Base-by-base conservation (phyloP, 805 yeast species). In the Teunomyces kruisii region DNA sequence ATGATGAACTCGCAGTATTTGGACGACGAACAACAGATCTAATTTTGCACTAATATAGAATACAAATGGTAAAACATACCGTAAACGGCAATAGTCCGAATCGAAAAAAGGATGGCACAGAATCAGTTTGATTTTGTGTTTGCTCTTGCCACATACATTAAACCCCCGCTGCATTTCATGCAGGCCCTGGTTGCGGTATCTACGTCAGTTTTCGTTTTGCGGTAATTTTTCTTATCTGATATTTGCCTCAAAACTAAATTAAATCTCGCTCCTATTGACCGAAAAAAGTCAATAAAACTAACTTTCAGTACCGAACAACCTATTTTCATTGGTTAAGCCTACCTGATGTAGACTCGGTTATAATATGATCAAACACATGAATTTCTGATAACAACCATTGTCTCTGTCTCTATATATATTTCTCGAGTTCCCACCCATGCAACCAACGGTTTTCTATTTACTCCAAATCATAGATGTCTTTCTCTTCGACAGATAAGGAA, bases 1-100 rank as follows among this genome's bases (percentile, higher is more conserved):
- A 36, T 41, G 14, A 39, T 40, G 8, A 35, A 35, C 15, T 35
- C 38, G 38, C 38, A 35, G 16, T 35, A 35, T 13, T 7, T n/a
- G n/a, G n/a, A 16, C 7, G 33, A 31, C 15, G 38, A 35, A 22
- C 28, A 22, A n/a, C 26, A 4, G 13, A 9, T 24, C 22, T 35
- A 14, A 35, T 3, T 3, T 6, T 6, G 16, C 15, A 26, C 28
- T 26, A 26, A 26, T 26, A 8, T 26, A 26, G 28, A 26, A 26
- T 26, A 26, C 17, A 9, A 24, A 22, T 19, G 28, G 38, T 22
- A 35, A 35, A 35, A 6, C 19, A 24, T 19, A 22, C 28, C 38
- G 14, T 35, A 35, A 35, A 22, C 27, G 16, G 38, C 27, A 35
- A 19, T 10, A 15, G 16, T 16, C 26, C 33, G 33, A 31, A 31